Evolutionary conservation across 1,139 yeast species (phyloP), one percentile per base, ranked within the genome.

Genomic region (Yamadazyma kanchanaburiensis): DNA sequence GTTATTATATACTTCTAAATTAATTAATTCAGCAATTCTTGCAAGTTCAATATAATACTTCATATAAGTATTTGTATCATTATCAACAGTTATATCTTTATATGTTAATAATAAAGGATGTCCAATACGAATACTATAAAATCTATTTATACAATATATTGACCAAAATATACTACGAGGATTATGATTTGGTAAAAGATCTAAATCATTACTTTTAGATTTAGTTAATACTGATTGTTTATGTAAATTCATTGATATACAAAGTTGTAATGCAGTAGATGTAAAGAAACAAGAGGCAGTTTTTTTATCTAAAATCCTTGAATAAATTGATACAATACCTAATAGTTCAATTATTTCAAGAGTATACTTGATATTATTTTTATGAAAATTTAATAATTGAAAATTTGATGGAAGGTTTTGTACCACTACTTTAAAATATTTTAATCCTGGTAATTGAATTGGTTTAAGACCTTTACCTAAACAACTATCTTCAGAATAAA

Each of bases 141-240:
- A 56, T n/a, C 61, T 40, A 31, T 56, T 56, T 17, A 55, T 37
- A 34, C 60, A 56, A 30, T 43, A 56, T 1, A 48, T 46, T 4
- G 57, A 45, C 61, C 61, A 56, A 45, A 54, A 54, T 2, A 53
- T 33, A 24, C 41, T 32, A 9, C 32, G 17, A 21, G 38, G 30
- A 22, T 34, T 40, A 29, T 25, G 32, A 26, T 32, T 37, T 17
- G 26, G 28, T 14, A 28, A 24, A 6, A 32, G 22, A 14, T 35
- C 30, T 15, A 31, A 15, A 4, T 26, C 28, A 12, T 25, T 26
- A 6, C 25, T 26, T 15, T 31, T 34, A 5, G 35, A 22, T 23
- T 39, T 42, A 4, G 34, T 30, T 9, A 38, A 22, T 23, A 39
- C 21, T 15, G 38, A 22, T 17, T 28, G 27, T 31, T 54, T 52